phyloP scores from a whole-genome alignment of 768 basidiomycete genomes.

The Fomitopsis pulvina region DNA sequence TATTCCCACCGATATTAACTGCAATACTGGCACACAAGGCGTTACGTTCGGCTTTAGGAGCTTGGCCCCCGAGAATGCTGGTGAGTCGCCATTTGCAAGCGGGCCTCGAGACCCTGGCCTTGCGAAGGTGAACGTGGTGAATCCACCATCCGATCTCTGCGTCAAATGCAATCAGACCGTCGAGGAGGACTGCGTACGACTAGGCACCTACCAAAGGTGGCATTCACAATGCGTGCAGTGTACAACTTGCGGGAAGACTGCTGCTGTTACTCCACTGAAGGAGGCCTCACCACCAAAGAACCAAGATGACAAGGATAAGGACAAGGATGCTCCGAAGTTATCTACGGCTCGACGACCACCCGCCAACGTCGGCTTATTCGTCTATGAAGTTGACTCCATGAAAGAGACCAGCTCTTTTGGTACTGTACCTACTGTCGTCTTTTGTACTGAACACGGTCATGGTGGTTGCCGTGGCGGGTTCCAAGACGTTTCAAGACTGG shows the following conservation, averaged over 20 bases:
- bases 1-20: constrained; percentile 24
- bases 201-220: constrained; percentile 97
- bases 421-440: constrained; percentile 63
- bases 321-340: constrained; percentile 43
- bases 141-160: constrained; percentile 87
- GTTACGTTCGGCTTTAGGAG: constrained; percentile 93
- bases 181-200: constrained; percentile 93
- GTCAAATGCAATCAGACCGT: constrained; percentile 84
- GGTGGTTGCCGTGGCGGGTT: constrained; percentile 68
- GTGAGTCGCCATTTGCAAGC: constrained; percentile 69
- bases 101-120: constrained; percentile 40
- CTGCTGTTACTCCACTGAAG: constrained; percentile 54
- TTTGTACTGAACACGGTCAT: constrained; percentile 75
- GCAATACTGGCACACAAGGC: constrained; percentile 74
- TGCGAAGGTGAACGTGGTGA: constrained; percentile 48
- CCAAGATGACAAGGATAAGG: constrained; percentile 32
- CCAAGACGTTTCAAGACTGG: constrained; percentile 85
- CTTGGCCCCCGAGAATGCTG: constrained; percentile 85
- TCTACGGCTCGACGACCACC: constrained; percentile 67
- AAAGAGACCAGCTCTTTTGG: constrained; percentile 67
- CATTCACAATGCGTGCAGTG: constrained; percentile 94
- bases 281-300: constrained; percentile 38
- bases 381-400: constrained; percentile 66
- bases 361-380: constrained; percentile 74
- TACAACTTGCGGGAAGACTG: constrained; percentile 66